These are phyloP conservation scores for Dimargaris cristalligena DNA, from an alignment of 192 early-diverging fungal genomes.

Conservation along the genomic window DNA sequence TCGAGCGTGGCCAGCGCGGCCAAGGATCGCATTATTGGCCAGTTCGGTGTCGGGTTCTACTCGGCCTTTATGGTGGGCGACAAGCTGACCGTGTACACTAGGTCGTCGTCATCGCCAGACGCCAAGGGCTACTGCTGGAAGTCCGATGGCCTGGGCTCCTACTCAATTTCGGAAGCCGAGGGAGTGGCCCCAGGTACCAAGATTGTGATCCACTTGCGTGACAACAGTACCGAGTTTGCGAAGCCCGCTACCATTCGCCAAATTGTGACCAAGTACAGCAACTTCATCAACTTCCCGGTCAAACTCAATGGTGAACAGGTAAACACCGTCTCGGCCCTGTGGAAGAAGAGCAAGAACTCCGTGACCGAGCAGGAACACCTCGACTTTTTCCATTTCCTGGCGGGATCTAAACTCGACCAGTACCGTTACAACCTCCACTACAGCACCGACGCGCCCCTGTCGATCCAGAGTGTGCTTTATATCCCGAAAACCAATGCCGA, in stretches of 20 bases:
- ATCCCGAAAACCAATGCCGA: constrained; percentile 42
- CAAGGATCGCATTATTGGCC: constrained; percentile 61
- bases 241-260: constrained; percentile 24
- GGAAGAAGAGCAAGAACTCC: constrained; percentile 36
- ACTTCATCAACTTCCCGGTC: constrained; percentile 44
- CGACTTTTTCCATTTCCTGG: constrained; percentile 42
- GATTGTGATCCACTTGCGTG: constrained; percentile 60
- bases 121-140: constrained; percentile 62
- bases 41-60: constrained; percentile 69
- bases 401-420: constrained; percentile 39
- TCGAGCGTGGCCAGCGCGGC: constrained; percentile 14
- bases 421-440: constrained; percentile 36
- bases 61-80: constrained; percentile 62
- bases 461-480: constrained; percentile 39
- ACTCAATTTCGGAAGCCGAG: constrained; percentile 62
- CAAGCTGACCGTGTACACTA: constrained; percentile 55
- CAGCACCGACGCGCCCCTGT: constrained; percentile 41
- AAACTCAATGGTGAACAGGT: constrained; percentile 33
- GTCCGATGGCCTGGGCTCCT: constrained; percentile 54
- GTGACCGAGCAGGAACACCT: constrained; percentile 39
- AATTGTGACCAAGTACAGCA: constrained; percentile 51
- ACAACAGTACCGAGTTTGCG: constrained; percentile 47
- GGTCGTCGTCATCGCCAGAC: constrained; percentile 39
- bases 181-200: constrained; percentile 66
- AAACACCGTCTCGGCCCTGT: constrained; percentile 42